Conservation (phyloP, 139 green algal species). For the Haematococcus lacustris region DNA sequence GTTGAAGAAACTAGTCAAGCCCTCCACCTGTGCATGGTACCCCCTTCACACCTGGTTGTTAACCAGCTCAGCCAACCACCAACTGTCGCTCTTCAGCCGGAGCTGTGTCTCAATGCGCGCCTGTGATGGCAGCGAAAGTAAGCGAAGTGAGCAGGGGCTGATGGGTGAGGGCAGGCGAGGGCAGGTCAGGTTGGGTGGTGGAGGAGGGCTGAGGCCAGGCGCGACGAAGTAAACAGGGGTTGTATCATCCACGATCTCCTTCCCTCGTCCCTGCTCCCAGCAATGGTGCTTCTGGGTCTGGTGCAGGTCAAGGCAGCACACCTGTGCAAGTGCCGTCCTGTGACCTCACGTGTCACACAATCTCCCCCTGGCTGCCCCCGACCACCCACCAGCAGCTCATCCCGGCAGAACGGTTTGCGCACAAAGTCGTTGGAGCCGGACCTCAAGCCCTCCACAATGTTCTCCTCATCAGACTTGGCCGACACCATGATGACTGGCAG, state of each 20-base stretch:
- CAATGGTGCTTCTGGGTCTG: too few species aligned
- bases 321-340: too few species aligned
- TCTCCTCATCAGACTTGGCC: slow-evolving; percentile 38
- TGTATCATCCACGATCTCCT: not conserved
- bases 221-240: not conserved
- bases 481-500: slow-evolving; percentile 53
- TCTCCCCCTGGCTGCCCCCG: not conserved
- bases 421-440: slow-evolving; percentile 54
- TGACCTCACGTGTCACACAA: not conserved
- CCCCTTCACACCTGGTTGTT: slow-evolving; percentile 21
- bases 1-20: too few species aligned
- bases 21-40: too few species aligned
- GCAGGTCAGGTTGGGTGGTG: too few species aligned
- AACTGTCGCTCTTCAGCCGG: slow-evolving; percentile 33
- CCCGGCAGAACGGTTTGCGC: slow-evolving; percentile 43
- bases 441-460: slow-evolving; percentile 43
- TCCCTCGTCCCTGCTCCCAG: too few species aligned
- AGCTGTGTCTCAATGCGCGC: slow-evolving; percentile 44
- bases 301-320: too few species aligned
- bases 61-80: slow-evolving; percentile 32
- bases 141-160: not conserved
- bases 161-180: too few species aligned
- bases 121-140: not conserved
- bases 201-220: not conserved
- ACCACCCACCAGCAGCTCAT: slow-evolving; percentile 40